Conservation (phyloP, 805 yeast species). For the Starmerella khaoyaiensis region DNA sequence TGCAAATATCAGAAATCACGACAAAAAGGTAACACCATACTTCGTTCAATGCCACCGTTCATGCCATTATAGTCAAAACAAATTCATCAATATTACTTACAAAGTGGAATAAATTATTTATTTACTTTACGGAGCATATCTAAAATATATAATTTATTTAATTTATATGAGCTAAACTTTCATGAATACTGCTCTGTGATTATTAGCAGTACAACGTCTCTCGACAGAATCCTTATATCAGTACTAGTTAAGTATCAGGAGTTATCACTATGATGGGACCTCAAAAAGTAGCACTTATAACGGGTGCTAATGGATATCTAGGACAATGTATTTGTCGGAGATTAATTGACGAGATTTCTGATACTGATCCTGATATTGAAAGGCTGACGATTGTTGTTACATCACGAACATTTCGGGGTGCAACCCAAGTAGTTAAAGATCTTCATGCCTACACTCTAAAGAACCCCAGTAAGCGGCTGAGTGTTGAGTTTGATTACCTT, state of each 20-base stretch:
- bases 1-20: too few species aligned
- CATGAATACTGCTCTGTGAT: background rate
- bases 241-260: too few species aligned
- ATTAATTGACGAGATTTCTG: slow-evolving; percentile 41
- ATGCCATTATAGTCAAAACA: too few species aligned
- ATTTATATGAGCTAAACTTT: too few species aligned
- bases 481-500: slow-evolving; percentile 73
- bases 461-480: slow-evolving; percentile 34
- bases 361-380: slow-evolving; percentile 31
- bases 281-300: slow-evolving; percentile 28
- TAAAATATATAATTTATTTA: too few species aligned
- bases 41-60: too few species aligned
- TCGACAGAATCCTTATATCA: too few species aligned
- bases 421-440: slow-evolving; percentile 52
- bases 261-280: slow-evolving; percentile 3
- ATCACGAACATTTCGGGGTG: slow-evolving; percentile 77
- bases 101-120: too few species aligned
- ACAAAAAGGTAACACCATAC: too few species aligned
- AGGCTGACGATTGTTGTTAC: slow-evolving; percentile 74
- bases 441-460: slow-evolving; percentile 29
- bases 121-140: too few species aligned
- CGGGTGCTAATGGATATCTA: slow-evolving; percentile 43
- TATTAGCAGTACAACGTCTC: too few species aligned
- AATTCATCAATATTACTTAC: too few species aligned
- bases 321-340: slow-evolving; percentile 81